Conservation (phyloP, 2,329 filamentous ascomycete species). For the Fusarium keratoplasticum region DNA sequence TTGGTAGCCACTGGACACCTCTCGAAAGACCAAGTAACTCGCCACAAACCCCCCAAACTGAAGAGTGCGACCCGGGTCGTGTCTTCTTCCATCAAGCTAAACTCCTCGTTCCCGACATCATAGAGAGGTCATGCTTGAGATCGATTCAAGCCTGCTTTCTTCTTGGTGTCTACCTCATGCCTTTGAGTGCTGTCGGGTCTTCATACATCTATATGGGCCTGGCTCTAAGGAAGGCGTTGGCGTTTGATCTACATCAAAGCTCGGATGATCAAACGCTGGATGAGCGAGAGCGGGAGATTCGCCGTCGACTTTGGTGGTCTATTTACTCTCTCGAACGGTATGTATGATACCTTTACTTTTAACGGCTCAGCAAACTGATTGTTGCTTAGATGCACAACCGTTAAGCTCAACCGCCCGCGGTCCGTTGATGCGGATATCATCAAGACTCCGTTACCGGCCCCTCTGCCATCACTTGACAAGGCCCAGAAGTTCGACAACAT, state of each 20-base stretch:
- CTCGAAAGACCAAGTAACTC: conserved; percentile 41
- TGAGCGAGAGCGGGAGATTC: conserved; percentile 39
- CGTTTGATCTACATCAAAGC: conserved; percentile 44
- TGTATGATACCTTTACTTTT: background rate
- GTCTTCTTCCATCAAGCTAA: conserved; percentile 47
- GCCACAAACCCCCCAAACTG: background rate
- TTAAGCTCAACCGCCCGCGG: conserved; percentile 43
- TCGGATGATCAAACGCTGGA: conserved; percentile 38
- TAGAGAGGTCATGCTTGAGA: conserved; percentile 47
- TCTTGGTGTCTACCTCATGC: conserved; percentile 51
- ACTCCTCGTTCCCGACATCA: conserved; percentile 47
- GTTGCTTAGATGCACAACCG: conserved; percentile 29
- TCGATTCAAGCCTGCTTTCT: conserved; percentile 50
- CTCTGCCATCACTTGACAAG: conserved; percentile 29
- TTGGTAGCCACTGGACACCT: conserved; percentile 51
- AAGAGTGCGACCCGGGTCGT: conserved; percentile 43
- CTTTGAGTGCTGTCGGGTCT: conserved; percentile 48
- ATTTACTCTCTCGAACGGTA: conserved; percentile 47
- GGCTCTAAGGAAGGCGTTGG: conserved; percentile 45
- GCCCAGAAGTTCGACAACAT: conserved; percentile 49
- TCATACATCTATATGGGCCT: conserved; percentile 49
- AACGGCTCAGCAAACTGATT: background rate
- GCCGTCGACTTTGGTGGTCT: conserved; percentile 45
- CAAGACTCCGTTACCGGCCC: conserved; percentile 34
- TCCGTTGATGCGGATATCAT: conserved; percentile 39